Evolutionary conservation across 2,329 filamentous ascomycete species (phyloP).

Genomic region (Fusarium ramigenum): DNA sequence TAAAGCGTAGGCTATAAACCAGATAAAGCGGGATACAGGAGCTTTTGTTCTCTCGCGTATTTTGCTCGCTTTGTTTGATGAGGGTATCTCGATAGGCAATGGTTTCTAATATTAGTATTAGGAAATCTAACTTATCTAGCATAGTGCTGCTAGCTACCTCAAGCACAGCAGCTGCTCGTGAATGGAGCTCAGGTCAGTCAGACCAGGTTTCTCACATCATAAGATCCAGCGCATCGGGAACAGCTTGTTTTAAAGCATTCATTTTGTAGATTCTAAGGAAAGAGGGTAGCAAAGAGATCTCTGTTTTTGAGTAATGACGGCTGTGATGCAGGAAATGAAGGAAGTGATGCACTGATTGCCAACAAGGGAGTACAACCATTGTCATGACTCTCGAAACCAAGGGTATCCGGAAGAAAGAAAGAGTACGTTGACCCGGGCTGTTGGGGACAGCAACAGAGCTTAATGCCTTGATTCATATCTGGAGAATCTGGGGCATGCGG

Average conservation of each 20-base stretch:
- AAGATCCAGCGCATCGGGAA: too few species aligned
- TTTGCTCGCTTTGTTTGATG: neutral
- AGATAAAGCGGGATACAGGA: neutral
- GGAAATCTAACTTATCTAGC: neutral
- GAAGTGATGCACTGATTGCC: neutral
- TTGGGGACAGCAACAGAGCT: neutral
- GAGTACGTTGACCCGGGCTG: neutral
- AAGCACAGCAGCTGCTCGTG: neutral
- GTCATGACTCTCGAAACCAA: neutral
- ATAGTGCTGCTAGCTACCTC: neutral
- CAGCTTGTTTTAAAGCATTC: neutral
- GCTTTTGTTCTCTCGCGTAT: neutral
- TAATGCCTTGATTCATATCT: neutral
- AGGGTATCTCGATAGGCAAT: too few species aligned
- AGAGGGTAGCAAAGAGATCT: neutral
- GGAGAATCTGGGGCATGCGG: constrained; percentile 23
- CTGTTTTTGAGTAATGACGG: neutral
- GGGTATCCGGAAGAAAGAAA: neutral
- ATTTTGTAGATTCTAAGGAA: neutral
- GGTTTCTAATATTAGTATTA: neutral
- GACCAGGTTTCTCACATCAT: neutral
- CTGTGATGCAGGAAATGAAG: neutral
- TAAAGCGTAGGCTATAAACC: neutral
- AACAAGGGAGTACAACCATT: neutral
- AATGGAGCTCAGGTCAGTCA: too few species aligned